Conservation (phyloP, 2,329 filamentous ascomycete genomes). For the Bretziella fagacearum region DNA sequence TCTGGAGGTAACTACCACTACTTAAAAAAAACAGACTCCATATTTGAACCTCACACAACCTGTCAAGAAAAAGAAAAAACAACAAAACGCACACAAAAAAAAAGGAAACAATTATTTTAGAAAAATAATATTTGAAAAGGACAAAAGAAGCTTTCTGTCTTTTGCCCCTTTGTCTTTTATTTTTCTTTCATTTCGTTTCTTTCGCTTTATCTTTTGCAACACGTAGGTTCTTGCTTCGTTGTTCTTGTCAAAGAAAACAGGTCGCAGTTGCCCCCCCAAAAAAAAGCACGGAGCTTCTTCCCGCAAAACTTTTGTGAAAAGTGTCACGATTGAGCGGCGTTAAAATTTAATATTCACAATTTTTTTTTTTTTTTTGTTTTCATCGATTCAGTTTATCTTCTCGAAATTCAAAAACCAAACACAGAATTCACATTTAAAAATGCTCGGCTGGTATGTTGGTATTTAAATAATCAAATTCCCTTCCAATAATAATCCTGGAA, state of each 20-base stretch:
- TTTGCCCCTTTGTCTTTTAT: too few relatives aligned
- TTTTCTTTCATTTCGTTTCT: background rate
- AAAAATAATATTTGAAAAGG: too few relatives aligned
- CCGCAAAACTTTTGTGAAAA: slow-evolving; percentile 1
- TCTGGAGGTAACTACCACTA: too few relatives aligned
- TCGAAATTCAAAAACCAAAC: background rate
- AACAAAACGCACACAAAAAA: background rate
- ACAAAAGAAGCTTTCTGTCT: too few relatives aligned
- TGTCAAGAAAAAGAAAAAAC: background rate
- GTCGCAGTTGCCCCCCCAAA: background rate
- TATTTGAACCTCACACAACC: too few relatives aligned
- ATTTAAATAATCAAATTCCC: background rate
- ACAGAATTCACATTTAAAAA: background rate
- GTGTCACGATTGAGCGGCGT: background rate
- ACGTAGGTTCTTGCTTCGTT: too few relatives aligned
- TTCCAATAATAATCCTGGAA: background rate
- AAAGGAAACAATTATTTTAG: background rate
- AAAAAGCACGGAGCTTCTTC: background rate
- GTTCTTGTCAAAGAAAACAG: background rate
- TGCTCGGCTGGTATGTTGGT: slow-evolving; percentile 4
- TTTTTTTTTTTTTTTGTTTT: background rate
- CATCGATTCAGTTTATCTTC: too few relatives aligned
- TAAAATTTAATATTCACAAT: background rate
- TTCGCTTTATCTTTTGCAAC: background rate
- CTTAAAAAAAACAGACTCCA: background rate